phyloP scores from a whole-genome alignment of 164 flowering plant species.

The Magnolia sinica region DNA sequence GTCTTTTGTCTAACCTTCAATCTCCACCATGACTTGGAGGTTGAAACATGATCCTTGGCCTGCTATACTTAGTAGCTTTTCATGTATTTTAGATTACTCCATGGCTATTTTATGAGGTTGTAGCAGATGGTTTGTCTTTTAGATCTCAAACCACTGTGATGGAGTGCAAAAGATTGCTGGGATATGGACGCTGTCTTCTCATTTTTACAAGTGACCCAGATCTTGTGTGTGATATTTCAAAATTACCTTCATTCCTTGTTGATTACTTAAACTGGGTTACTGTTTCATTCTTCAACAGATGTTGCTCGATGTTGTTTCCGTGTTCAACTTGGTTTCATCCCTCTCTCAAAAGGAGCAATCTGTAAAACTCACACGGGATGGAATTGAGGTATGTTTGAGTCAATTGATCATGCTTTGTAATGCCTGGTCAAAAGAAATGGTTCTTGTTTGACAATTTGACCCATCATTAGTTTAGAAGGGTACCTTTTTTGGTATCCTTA shows the following conservation, averaged over 20 bases:
- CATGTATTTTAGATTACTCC: not conserved
- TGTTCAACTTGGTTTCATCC: conserved; percentile 64
- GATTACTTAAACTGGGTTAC: not conserved
- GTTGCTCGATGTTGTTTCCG: conserved; percentile 60
- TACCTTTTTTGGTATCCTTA: too few species aligned
- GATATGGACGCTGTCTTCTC: not conserved
- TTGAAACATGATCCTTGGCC: not conserved
- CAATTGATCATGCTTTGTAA: not conserved
- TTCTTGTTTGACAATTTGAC: too few species aligned
- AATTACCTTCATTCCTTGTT: not conserved
- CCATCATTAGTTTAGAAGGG: too few species aligned
- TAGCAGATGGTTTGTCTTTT: not conserved
- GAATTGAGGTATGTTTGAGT: conserved; percentile 53
- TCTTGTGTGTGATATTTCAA: not conserved
- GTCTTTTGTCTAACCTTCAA: not conserved
- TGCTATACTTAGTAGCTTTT: not conserved
- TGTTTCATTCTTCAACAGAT: conserved; percentile 41
- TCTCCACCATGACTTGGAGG: not conserved
- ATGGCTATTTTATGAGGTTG: not conserved
- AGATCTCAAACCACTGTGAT: not conserved
- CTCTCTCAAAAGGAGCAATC: conserved; percentile 57
- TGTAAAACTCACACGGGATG: conserved; percentile 49
- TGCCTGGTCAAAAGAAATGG: too few species aligned
- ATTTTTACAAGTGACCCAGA: not conserved
- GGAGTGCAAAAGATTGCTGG: not conserved